Evolutionary conservation across 2,329 filamentous ascomycete species (phyloP).

Genomic region (Colletotrichum lupini): DNA sequence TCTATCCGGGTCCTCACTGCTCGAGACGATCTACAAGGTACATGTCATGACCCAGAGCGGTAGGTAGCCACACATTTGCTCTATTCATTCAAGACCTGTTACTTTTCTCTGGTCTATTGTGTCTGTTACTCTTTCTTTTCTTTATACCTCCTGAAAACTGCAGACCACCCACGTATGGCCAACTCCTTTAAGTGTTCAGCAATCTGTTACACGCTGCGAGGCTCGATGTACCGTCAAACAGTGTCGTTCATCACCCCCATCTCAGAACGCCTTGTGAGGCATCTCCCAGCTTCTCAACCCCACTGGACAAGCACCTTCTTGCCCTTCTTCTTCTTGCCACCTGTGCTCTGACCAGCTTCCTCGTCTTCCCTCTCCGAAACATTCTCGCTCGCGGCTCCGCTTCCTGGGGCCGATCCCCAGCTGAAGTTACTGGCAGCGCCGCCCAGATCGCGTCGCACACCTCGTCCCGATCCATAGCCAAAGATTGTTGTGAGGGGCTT

Average conservation of each 20-base stretch:
- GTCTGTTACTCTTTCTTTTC: not conserved
- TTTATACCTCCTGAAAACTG: not conserved
- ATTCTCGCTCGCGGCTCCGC: conserved; percentile 40
- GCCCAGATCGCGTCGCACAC: conserved; percentile 66
- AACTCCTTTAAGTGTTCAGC: not conserved
- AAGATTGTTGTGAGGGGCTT: conserved; percentile 74
- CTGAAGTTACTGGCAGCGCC: conserved; percentile 62
- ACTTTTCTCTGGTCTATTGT: not conserved
- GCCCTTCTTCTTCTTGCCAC: conserved; percentile 66
- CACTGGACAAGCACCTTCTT: conserved; percentile 71
- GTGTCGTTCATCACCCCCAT: not conserved
- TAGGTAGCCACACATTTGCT: not conserved
- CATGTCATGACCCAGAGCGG: not conserved
- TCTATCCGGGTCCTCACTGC: not conserved
- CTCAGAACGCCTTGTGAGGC: too few relatives aligned
- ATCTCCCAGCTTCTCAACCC: conserved; percentile 52
- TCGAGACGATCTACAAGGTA: not conserved
- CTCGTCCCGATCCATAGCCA: conserved; percentile 65
- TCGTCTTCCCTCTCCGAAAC: conserved; percentile 42
- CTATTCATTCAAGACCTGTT: not conserved
- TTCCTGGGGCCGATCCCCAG: conserved; percentile 54
- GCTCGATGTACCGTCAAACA: not conserved
- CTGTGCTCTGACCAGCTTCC: conserved; percentile 40
- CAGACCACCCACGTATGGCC: not conserved
- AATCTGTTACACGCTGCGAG: not conserved